Evolutionary conservation across 2,329 filamentous ascomycete genomes (phyloP).

Genomic region (Fusarium luffae): DNA sequence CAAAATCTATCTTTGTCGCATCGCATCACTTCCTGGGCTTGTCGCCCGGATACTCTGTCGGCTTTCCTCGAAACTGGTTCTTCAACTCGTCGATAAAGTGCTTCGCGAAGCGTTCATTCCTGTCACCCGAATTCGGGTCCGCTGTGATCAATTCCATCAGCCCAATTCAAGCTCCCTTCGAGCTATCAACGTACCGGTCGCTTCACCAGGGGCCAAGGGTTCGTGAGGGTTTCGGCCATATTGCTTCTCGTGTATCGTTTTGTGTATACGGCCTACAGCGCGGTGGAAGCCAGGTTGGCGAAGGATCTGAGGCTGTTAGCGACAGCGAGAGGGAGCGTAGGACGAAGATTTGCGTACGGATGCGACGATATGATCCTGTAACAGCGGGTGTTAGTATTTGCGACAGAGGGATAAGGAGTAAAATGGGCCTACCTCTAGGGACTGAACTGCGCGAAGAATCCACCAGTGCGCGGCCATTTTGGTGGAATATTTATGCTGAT

Average conservation of each 20-base stretch:
- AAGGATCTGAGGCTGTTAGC: conserved; percentile 56
- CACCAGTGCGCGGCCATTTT: conserved; percentile 51
- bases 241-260: conserved; percentile 59
- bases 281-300: conserved; percentile 63
- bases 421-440: conserved; percentile 47
- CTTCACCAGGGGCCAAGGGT: conserved; percentile 63
- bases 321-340: not conserved
- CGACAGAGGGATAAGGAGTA: rapidly evolving
- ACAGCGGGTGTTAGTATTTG: conserved; percentile 22
- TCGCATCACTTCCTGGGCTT: conserved; percentile 41
- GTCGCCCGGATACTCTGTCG: conserved; percentile 52
- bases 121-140: conserved; percentile 47
- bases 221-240: conserved; percentile 63
- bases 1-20: not conserved
- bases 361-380: conserved; percentile 50
- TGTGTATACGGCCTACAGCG: conserved; percentile 64
- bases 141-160: conserved; percentile 31
- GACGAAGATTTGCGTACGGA: conserved; percentile 40
- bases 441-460: conserved; percentile 50
- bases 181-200: conserved; percentile 55
- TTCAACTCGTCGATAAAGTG: conserved; percentile 64
- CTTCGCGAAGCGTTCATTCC: conserved; percentile 53
- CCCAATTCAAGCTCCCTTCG: not conserved
- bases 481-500: not conserved
- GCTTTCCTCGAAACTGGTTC: conserved; percentile 61